A percentile compares a stretch with the other conserved stretches of the same genome.
phyloP scores from a whole-genome alignment of 1,284 basidiomycete species.

The Pseudozyma pruni region DNA sequence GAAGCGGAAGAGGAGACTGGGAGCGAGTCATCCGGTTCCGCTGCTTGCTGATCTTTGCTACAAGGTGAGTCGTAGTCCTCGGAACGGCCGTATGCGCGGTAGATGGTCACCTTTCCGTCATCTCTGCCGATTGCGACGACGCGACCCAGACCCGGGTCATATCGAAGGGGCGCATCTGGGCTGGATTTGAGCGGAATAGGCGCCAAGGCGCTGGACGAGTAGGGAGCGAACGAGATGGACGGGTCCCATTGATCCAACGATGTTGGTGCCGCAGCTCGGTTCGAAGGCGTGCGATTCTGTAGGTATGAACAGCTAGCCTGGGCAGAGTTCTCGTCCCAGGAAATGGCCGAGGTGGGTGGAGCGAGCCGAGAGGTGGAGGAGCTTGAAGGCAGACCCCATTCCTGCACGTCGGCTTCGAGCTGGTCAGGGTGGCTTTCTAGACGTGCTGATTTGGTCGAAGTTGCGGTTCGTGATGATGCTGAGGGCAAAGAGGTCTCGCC shows the following conservation, averaged over 20 bases:
- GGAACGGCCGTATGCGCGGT: slow-evolving; percentile 27
- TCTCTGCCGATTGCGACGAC: slow-evolving; percentile 31
- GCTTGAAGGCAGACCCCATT: slow-evolving; percentile 34
- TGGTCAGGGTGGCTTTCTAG: slow-evolving; percentile 14
- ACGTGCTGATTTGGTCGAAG: background rate
- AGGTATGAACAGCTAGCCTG: slow-evolving; percentile 18
- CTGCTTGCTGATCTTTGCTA: background rate
- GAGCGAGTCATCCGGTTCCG: slow-evolving; percentile 8
- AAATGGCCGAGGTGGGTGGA: slow-evolving; percentile 26
- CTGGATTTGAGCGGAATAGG: background rate
- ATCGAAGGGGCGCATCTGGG: background rate
- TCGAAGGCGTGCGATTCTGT: background rate
- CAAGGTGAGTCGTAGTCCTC: slow-evolving; percentile 27
- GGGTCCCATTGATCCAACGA: slow-evolving; percentile 42
- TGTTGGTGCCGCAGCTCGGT: background rate
- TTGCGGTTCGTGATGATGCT: slow-evolving; percentile 1
- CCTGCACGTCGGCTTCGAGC: slow-evolving; percentile 24
- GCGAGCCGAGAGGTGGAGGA: slow-evolving; percentile 8
- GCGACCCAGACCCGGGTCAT: slow-evolving; percentile 30
- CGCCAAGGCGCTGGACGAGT: slow-evolving; percentile 15
- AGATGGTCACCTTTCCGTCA: slow-evolving; percentile 35
- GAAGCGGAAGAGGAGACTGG: slow-evolving; percentile 29
- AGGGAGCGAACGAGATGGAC: slow-evolving; percentile 41
- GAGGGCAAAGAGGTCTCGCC: background rate
- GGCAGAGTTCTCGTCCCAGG: slow-evolving; percentile 42